A percentile compares a stretch with the other conserved stretches of the same genome.
phyloP scores from a whole-genome alignment of 306 rosid genomes.

The Phaseolus lunatus region DNA sequence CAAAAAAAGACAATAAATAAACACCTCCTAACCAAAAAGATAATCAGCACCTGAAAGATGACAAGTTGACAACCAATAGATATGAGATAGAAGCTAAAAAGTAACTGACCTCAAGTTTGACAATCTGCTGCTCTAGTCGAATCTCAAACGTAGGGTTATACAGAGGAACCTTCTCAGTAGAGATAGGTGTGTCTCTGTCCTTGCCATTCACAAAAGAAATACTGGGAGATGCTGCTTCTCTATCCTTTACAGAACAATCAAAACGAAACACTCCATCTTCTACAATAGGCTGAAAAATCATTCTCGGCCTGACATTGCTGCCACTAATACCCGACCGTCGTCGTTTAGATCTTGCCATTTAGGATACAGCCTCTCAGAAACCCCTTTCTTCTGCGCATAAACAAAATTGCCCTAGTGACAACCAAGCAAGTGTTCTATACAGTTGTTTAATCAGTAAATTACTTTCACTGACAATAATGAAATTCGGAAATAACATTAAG shows the following conservation, averaged over 20 bases:
- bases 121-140: conserved; percentile 67
- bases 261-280: conserved; percentile 86
- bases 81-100: background rate
- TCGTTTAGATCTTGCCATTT: conserved; percentile 61
- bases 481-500: background rate
- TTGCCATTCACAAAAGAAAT: conserved; percentile 66
- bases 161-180: conserved; percentile 58
- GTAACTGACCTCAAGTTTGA: conserved; percentile 74
- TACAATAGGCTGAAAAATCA: conserved; percentile 77
- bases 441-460: conserved; percentile 22
- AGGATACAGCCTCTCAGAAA: conserved; percentile 48
- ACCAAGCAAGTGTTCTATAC: conserved; percentile 4
- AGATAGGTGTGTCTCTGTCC: conserved; percentile 66
- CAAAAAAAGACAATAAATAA: background rate
- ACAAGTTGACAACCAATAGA: conserved; percentile 15
- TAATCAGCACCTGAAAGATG: conserved; percentile 20
- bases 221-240: conserved; percentile 76
- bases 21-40: background rate
- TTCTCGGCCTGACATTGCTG: conserved; percentile 55
- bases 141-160: conserved; percentile 69
- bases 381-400: conserved; percentile 57
- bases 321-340: conserved; percentile 43
- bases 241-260: conserved; percentile 77
- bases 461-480: conserved; percentile 6
- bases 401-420: conserved; percentile 28